Percentiles rank a stretch among this genome's conserved stretches.
phyloP scores from a whole-genome alignment of 2,329 filamentous ascomycete genomes.

The Zasmidium citrigriseum region DNA sequence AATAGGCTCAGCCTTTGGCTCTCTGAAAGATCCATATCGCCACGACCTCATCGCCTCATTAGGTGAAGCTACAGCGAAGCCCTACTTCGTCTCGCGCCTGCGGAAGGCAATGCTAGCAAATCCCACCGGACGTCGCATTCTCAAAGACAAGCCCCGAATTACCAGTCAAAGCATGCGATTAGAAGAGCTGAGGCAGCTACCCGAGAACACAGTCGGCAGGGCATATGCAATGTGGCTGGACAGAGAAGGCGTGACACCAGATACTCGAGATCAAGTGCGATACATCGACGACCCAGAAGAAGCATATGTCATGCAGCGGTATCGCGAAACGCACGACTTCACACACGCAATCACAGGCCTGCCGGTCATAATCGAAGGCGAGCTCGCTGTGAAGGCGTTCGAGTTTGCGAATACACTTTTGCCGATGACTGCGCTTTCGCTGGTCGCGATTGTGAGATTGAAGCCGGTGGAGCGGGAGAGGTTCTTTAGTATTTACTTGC shows the following conservation, averaged over 20 bases:
- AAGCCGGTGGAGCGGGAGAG: constrained; percentile 64
- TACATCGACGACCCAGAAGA: constrained; percentile 96
- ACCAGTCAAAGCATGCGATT: constrained; percentile 72
- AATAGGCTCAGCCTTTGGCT: constrained; percentile 60
- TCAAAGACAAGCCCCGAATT: constrained; percentile 85
- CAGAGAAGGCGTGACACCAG: constrained; percentile 86
- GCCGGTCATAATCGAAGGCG: constrained; percentile 89
- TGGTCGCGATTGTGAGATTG: constrained; percentile 68
- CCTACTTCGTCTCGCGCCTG: constrained; percentile 91
- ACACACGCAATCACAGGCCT: constrained; percentile 93
- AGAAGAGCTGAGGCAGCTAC: constrained; percentile 69
- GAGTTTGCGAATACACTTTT: constrained; percentile 93
- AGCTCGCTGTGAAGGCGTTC: constrained; percentile 96
- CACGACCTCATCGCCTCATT: constrained; percentile 90
- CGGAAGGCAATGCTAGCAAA: constrained; percentile 86
- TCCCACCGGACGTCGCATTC: constrained; percentile 83
- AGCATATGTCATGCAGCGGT: constrained; percentile 97
- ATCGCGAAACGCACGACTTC: constrained; percentile 96
- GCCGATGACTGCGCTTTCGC: constrained; percentile 89
- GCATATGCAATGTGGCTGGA: constrained; percentile 92
- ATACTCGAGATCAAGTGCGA: constrained; percentile 77
- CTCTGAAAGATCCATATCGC: constrained; percentile 73
- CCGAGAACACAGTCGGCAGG: constrained; percentile 72
- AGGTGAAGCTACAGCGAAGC: constrained; percentile 92
- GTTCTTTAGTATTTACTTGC: constrained; percentile 76